These are phyloP conservation scores for Neophaeococcomyces aloes DNA, from an alignment of 2,329 filamentous ascomycete species.

Conservation along the genomic window DNA sequence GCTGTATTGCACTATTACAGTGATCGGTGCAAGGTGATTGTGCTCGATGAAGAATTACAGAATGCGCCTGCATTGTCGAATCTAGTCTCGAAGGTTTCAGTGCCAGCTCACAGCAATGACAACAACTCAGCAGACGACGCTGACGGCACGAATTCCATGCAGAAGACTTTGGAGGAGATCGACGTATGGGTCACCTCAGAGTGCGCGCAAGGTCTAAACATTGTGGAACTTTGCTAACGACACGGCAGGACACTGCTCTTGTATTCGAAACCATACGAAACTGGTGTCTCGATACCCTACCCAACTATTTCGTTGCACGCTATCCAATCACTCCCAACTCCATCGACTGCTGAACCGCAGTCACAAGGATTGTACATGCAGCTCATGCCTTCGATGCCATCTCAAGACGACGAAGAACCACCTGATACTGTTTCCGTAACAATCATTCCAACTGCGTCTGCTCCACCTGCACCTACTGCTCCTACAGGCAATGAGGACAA, in stretches of 20 bases:
- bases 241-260: conserved; percentile 34
- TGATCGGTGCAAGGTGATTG: conserved; percentile 34
- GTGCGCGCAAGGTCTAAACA: conserved; percentile 23
- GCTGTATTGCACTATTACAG: conserved; percentile 39
- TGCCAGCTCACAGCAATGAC: conserved; percentile 12
- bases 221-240: conserved; percentile 5
- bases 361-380: conserved; percentile 41
- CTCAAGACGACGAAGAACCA: conserved; percentile 26
- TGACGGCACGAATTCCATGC: conserved; percentile 7
- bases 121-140: conserved; percentile 6
- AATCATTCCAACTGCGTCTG: conserved; percentile 29
- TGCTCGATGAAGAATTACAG: conserved; percentile 32
- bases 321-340: conserved; percentile 34
- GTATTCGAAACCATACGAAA: conserved; percentile 27
- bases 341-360: conserved; percentile 22
- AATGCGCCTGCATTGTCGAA: conserved; percentile 26
- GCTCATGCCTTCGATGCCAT: conserved; percentile 26
- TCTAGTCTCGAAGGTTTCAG: conserved; percentile 10
- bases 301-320: conserved; percentile 40
- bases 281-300: conserved; percentile 38
- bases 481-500: conserved; percentile 14
- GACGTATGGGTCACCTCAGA: conserved; percentile 41
- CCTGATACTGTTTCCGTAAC: conserved; percentile 35
- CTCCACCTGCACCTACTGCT: conserved; percentile 11
- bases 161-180: conserved; percentile 30